A percentile compares a stretch with the other conserved stretches of the same genome.
phyloP scores from a whole-genome alignment of 495 filamentous ascomycete species.

The Daldinia concentrica region DNA sequence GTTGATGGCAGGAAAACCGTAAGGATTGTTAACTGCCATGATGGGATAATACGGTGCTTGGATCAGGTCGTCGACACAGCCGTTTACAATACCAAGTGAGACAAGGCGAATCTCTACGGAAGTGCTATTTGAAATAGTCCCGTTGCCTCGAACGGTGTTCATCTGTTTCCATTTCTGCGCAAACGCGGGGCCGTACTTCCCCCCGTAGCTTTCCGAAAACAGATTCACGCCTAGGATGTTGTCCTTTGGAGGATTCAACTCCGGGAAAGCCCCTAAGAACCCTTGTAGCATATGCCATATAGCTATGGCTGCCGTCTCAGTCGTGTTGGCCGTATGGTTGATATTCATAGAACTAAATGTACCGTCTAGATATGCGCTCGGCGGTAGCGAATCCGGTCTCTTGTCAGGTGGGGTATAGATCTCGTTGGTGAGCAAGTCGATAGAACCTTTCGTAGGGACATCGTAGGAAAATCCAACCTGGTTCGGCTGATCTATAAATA shows the following conservation, averaged over 20 bases:
- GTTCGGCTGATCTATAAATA: conserved; percentile 75
- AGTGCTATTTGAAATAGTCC: conserved; percentile 56
- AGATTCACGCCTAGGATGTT: conserved; percentile 65
- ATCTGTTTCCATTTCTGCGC: conserved; percentile 69
- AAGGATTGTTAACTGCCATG: conserved; percentile 80
- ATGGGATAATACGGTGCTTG: conserved; percentile 73
- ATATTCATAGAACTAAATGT: conserved; percentile 67
- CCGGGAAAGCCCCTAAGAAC: conserved; percentile 70
- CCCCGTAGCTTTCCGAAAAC: conserved; percentile 72
- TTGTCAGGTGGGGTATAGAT: conserved; percentile 47
- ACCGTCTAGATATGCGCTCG: conserved; percentile 60
- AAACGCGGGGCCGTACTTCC: conserved; percentile 70
- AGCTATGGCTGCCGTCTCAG: conserved; percentile 67
- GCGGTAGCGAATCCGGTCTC: conserved; percentile 46
- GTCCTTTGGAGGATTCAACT: conserved; percentile 64
- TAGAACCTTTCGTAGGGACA: conserved; percentile 60
- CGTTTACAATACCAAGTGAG: conserved; percentile 72
- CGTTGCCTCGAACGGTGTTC: conserved; percentile 62
- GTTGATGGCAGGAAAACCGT: conserved; percentile 70
- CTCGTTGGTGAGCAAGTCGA: conserved; percentile 49
- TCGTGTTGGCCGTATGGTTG: conserved; percentile 69
- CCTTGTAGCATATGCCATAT: conserved; percentile 77
- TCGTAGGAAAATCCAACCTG: conserved; percentile 68
- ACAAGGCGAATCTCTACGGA: conserved; percentile 64
- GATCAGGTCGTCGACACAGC: conserved; percentile 77